A percentile compares a stretch with the other conserved stretches of the same genome.
These are phyloP conservation scores for Spinellus fusiger DNA, from an alignment of 192 early-diverging fungal genomes.

Conservation along the genomic window DNA sequence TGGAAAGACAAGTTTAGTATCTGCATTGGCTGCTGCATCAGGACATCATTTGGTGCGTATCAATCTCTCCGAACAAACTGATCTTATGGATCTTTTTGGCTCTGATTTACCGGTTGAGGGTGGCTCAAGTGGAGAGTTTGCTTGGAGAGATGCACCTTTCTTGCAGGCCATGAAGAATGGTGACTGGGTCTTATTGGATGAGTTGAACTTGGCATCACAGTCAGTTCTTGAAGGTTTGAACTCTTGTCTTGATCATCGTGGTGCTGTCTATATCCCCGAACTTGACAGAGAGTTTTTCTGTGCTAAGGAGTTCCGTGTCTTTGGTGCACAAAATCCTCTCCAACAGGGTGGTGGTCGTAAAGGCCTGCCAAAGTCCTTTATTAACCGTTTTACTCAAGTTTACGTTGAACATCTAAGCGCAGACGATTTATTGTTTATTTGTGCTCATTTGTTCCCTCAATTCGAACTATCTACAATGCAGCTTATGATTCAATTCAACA, in stretches of 20 bases:
- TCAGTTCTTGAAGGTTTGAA: slow-evolving; percentile 98
- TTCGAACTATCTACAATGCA: slow-evolving; percentile 40
- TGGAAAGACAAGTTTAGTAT: slow-evolving; percentile 90
- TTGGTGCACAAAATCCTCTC: slow-evolving; percentile 97
- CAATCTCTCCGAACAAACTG: slow-evolving; percentile 97
- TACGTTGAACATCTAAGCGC: slow-evolving; percentile 79
- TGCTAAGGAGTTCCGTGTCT: slow-evolving; percentile 79
- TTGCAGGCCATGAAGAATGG: slow-evolving; percentile 92
- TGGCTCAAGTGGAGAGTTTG: slow-evolving; percentile 78
- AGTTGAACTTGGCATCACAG: slow-evolving; percentile 97
- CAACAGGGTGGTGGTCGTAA: slow-evolving; percentile 96
- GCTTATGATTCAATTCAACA: slow-evolving; percentile 79
- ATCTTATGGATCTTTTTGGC: slow-evolving; percentile 97
- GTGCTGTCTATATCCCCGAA: slow-evolving; percentile 92
- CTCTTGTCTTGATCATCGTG: slow-evolving; percentile 96
- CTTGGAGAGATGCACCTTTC: slow-evolving; percentile 97
- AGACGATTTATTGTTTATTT: slow-evolving; percentile 79
- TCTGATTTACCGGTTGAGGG: slow-evolving; percentile 95
- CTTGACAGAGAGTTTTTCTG: slow-evolving; percentile 83
- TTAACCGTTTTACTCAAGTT: slow-evolving; percentile 95
- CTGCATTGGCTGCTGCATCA: slow-evolving; percentile 72
- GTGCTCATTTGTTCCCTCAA: slow-evolving; percentile 46
- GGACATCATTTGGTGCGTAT: slow-evolving; percentile 87
- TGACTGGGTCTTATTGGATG: slow-evolving; percentile 96
- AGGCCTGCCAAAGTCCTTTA: slow-evolving; percentile 95